Percentiles rank a stretch among this genome's conserved stretches.
Evolutionary conservation across 2,329 filamentous ascomycete genomes (phyloP).

Genomic region (Lecanicillium sp.): DNA sequence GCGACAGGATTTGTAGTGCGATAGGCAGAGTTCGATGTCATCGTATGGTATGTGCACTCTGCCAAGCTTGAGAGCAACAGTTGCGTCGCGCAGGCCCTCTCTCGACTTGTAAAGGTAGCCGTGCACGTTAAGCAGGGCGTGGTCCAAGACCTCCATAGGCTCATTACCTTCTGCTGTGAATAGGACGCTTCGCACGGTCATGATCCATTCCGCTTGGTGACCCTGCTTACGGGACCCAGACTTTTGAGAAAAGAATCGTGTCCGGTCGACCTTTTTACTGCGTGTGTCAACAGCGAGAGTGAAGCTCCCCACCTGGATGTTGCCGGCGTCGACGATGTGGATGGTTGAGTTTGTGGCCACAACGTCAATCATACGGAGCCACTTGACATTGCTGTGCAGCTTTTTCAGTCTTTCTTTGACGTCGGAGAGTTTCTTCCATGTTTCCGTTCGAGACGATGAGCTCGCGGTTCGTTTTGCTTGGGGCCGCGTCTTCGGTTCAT

Average conservation of each 20-base stretch:
- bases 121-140: constrained; percentile 81
- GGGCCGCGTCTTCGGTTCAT: constrained; percentile 7
- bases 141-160: constrained; percentile 80
- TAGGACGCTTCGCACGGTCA: constrained; percentile 75
- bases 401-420: constrained; percentile 81
- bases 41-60: constrained; percentile 87
- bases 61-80: constrained; percentile 84
- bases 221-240: constrained; percentile 48
- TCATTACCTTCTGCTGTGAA: constrained; percentile 82
- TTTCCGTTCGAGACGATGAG: constrained; percentile 37
- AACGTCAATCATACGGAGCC: constrained; percentile 83
- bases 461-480: constrained; percentile 17
- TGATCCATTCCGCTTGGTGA: constrained; percentile 86
- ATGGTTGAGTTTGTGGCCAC: constrained; percentile 74
- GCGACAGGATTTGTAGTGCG: constrained; percentile 43
- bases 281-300: constrained; percentile 86
- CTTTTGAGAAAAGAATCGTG: constrained; percentile 78
- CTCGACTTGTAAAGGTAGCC: constrained; percentile 79
- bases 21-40: constrained; percentile 61
- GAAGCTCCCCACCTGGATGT: constrained; percentile 75
- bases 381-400: constrained; percentile 78
- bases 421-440: constrained; percentile 72
- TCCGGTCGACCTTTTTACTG: constrained; percentile 82
- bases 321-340: constrained; percentile 73
- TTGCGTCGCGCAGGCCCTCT: constrained; percentile 83